Evolutionary conservation across 257 asterid species (phyloP), one percentile per base, ranked within the genome.

Genomic region (Osmanthus fragrans): DNA sequence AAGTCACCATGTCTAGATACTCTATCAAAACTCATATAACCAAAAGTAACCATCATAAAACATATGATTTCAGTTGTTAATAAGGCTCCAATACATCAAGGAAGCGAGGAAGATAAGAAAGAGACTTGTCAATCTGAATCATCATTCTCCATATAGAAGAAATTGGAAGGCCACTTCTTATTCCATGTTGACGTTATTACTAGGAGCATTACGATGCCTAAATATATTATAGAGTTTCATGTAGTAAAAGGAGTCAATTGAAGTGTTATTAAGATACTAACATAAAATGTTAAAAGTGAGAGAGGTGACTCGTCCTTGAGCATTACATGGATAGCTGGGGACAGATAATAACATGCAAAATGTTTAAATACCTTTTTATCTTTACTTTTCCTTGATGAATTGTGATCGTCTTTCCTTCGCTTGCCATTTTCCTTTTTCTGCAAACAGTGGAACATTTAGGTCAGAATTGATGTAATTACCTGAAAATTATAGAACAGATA

Each of bases 401-500:
- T 81, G 70, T 86, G 89, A 69, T 92, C 98, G 19, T 94, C 97
- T 85, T 94, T 94, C 89, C 96, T 90, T 85, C 96, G 88, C 91
- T 91, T 94, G 73, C 97, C 94, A 71, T 77, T 91, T 85, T 92
- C 98, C 88, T 91, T 94, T 82, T 88, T 91, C 97, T 94, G 97
- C 85, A 80, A 78, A 77, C 42, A 84, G 33, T 25, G 79, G 56
- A 42, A 58, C 68, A 71, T 56, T 25, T 34, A 66, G 63, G 73
- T 82, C 66, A 81, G 76, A 51, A 70, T 23, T 71, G 58, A 76
- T 74, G 64, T 64, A 84, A 37, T 1, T 45, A 72, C 75, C 80
- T 71, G 72, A 56, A 72, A 16, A 76, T 18, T 60, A 60, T 16
- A 74, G 34, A 21, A 65, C 29, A 16, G 4, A 56, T n/a, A 56